Evolutionary conservation across 768 basidiomycete species (phyloP).

Genomic region (Lentinula sp.): DNA sequence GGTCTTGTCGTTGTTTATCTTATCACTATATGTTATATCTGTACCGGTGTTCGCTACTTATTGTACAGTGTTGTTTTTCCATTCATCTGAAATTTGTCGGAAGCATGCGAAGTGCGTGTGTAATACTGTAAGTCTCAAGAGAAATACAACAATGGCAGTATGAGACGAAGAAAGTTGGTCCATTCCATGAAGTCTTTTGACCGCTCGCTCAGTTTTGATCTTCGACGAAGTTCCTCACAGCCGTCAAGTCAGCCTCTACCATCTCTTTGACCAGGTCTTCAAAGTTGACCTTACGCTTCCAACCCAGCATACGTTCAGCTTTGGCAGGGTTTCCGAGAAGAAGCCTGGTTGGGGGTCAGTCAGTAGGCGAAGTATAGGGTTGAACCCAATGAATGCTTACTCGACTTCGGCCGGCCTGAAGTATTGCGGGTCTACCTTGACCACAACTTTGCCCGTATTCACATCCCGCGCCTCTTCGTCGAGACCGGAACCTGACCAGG

Average conservation of each 20-base stretch:
- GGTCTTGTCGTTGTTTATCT: not conserved
- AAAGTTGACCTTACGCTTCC: slow-evolving; percentile 85
- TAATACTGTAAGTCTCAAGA: too few relatives aligned
- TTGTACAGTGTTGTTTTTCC: not conserved
- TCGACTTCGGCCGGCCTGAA: slow-evolving; percentile 97
- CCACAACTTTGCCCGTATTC: slow-evolving; percentile 65
- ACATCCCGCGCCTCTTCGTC: slow-evolving; percentile 72
- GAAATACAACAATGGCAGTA: not conserved
- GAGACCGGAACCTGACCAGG: slow-evolving; percentile 75
- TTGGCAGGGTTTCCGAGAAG: slow-evolving; percentile 86
- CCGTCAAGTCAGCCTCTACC: slow-evolving; percentile 78
- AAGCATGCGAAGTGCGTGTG: too few relatives aligned
- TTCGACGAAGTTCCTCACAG: slow-evolving; percentile 68
- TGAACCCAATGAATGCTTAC: slow-evolving; percentile 36
- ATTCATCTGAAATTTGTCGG: too few relatives aligned
- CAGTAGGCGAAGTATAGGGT: not conserved
- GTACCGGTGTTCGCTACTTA: not conserved
- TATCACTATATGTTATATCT: not conserved
- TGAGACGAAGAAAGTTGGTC: not conserved
- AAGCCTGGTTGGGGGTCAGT: slow-evolving; percentile 46
- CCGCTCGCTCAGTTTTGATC: slow-evolving; percentile 63
- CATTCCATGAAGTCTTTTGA: not conserved
- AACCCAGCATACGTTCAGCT: slow-evolving; percentile 82
- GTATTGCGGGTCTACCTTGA: slow-evolving; percentile 83
- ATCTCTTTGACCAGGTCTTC: slow-evolving; percentile 86